Percentiles rank a stretch among this genome's conserved stretches.
phyloP scores from a whole-genome alignment of 2,329 filamentous ascomycete species.

The Zymoseptoria brevis region DNA sequence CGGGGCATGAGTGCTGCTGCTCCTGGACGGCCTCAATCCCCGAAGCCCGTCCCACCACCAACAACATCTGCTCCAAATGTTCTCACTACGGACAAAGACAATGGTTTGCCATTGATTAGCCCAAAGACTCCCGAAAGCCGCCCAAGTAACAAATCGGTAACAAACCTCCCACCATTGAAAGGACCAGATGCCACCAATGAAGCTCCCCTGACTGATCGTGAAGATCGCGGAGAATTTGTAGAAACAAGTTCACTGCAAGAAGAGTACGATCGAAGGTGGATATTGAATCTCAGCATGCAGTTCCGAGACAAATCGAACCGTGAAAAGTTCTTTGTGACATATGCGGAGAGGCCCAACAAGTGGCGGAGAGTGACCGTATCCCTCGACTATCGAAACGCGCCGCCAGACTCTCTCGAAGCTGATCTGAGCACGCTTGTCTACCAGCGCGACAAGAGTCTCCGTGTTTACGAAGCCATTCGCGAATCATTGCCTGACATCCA shows the following conservation, averaged over 20 bases:
- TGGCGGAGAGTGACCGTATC: slow-evolving; percentile 91
- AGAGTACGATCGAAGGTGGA: slow-evolving; percentile 78
- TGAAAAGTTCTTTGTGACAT: slow-evolving; percentile 98
- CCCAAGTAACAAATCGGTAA: not conserved
- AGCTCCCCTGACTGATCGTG: slow-evolving; percentile 16
- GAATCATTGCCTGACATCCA: slow-evolving; percentile 89
- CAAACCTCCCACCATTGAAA: slow-evolving; percentile 17
- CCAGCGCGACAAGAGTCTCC: slow-evolving; percentile 84
- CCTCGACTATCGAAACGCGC: slow-evolving; percentile 78
- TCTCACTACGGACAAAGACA: not conserved
- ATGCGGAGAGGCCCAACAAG: slow-evolving; percentile 66
- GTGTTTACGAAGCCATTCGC: slow-evolving; percentile 89
- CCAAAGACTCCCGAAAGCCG: not conserved
- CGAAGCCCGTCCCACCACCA: slow-evolving; percentile 30
- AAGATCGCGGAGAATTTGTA: slow-evolving; percentile 28
- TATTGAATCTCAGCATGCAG: slow-evolving; percentile 96
- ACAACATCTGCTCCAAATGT: slow-evolving; percentile 35
- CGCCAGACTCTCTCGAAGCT: slow-evolving; percentile 72
- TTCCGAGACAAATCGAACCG: slow-evolving; percentile 86
- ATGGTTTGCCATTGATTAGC: not conserved
- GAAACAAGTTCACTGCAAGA: slow-evolving; percentile 61
- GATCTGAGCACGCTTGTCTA: slow-evolving; percentile 70
- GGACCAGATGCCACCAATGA: slow-evolving; percentile 13
- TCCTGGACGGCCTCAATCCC: slow-evolving; percentile 38
- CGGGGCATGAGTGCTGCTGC: slow-evolving; percentile 28